A percentile compares a stretch with the other conserved stretches of the same genome.
Conservation (phyloP, 441 rosid genomes). For the Jatropha podagrica region DNA sequence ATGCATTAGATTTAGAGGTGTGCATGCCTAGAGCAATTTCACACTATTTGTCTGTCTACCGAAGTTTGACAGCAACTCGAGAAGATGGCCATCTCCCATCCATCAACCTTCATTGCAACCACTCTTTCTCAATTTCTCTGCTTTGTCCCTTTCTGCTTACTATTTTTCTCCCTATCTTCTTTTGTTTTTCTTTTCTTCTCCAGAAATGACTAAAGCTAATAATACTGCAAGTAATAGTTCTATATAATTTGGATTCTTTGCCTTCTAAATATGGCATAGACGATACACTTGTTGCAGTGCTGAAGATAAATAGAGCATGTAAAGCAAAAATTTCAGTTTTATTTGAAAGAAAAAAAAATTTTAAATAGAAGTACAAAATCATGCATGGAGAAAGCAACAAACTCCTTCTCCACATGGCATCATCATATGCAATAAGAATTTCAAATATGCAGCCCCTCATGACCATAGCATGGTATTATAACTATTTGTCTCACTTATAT, state of each 20-base stretch:
- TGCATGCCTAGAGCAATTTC: not conserved
- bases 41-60: not conserved
- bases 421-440: not conserved
- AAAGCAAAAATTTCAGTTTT: not conserved
- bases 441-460: not conserved
- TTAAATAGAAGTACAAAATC: not conserved
- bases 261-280: not conserved
- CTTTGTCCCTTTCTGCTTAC: not conserved
- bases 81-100: no score
- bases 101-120: no score
- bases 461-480: not conserved
- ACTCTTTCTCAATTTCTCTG: not conserved
- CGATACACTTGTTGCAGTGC: no score
- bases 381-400: not conserved
- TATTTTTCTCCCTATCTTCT: not conserved
- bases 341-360: not conserved
- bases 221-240: not conserved
- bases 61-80: no score
- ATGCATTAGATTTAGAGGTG: not conserved
- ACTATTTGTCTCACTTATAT: not conserved
- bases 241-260: not conserved
- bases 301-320: not conserved
- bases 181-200: not conserved
- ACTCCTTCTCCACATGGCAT: not conserved
- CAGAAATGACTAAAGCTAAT: not conserved